Evolutionary conservation across 177 flowering plant genomes (phyloP), one percentile per base, ranked within the genome.

Genomic region (Vitis hybrid): DNA sequence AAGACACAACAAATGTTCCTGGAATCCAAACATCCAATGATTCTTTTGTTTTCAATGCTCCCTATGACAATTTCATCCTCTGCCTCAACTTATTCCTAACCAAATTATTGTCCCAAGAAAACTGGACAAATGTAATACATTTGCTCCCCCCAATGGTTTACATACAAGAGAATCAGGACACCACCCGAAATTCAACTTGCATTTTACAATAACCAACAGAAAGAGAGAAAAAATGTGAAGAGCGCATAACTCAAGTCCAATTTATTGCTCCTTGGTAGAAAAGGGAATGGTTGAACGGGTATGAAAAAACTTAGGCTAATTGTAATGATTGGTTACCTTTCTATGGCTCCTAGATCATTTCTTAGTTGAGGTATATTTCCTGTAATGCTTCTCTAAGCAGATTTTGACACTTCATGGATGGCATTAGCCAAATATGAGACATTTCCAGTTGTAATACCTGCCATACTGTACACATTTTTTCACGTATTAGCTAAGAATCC

Each of bases 351-450:
- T 30, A 61, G 48, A 35, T 62, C 50, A 62, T 19, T 10, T 40
- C 50, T 27, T 24, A 2, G 3, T 66, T 13, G 8, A 40, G 15
- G 11, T 30, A 50, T 7, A 18, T 6, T 57, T 40, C 12, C 55
- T 4, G 9, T 55, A 56, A 13, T 3, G 6, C 6, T 19, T 15
- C 11, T 52, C 62, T 80, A 85, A 6, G 80, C 69, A 52, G 90
- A 84, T 74, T 90, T 94, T 59, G 98, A 85, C 61, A 93, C 93
- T 70, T 86, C 93, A 71, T 93, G 88, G 62, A 95, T 90, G 49
- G 99, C 98, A 70, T 91, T 93, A 40, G 99, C 99, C 81, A 95
- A 73, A 79, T 89, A 95, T 72, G 77, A 87, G 17, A 95, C 98
- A 72, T 95, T 95, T 62, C 93, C 90, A 0, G 91, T 88, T 1